Conservation (phyloP, 805 yeast genomes). For the Blastobotrys peoriensis region DNA sequence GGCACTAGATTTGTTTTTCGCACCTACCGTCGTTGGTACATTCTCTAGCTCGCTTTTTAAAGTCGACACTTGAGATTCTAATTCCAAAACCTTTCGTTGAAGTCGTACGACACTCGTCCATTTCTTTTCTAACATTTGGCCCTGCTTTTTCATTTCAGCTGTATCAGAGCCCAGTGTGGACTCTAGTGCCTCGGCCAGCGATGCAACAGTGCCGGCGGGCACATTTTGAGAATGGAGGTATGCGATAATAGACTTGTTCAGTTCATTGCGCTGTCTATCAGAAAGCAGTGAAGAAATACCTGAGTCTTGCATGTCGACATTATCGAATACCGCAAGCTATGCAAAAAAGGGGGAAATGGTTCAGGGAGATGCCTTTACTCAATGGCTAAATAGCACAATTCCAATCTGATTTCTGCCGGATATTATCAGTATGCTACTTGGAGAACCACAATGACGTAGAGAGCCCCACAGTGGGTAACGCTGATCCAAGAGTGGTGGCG, state of each 20-base stretch:
- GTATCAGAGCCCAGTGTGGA: background rate
- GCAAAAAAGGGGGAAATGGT: no score
- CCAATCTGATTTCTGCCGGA: no score
- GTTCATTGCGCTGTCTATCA: slow-evolving; percentile 40
- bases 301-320: slow-evolving; percentile 3
- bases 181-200: slow-evolving; percentile 5
- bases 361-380: no score
- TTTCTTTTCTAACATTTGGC: slow-evolving; percentile 56
- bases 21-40: slow-evolving; percentile 30
- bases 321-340: no score
- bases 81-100: slow-evolving; percentile 62
- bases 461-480: no score
- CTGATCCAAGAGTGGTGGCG: no score
- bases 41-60: slow-evolving; percentile 39
- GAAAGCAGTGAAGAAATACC: slow-evolving; percentile 32
- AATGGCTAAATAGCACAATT: no score
- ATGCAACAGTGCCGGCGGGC: slow-evolving; percentile 11
- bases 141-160: slow-evolving; percentile 22
- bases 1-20: slow-evolving; percentile 14
- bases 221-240: slow-evolving; percentile 30
- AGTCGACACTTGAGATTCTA: slow-evolving; percentile 53
- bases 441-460: no score
- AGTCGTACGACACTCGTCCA: slow-evolving; percentile 82
- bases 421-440: no score
- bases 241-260: slow-evolving; percentile 43